Evolutionary conservation across 2,329 filamentous ascomycete species (phyloP).

Genomic region (Xylariales sp.): DNA sequence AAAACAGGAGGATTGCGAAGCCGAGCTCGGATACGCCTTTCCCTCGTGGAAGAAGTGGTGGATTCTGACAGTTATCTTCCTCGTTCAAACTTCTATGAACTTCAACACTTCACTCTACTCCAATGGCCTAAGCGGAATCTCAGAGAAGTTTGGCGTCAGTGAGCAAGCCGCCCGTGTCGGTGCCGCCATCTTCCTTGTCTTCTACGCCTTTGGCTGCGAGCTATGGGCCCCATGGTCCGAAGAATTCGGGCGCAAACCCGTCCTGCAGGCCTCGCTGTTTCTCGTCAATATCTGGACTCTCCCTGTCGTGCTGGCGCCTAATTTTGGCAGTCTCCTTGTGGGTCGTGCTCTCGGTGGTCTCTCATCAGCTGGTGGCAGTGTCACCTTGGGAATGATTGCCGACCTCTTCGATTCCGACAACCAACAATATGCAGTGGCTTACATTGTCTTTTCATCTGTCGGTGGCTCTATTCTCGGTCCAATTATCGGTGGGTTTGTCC

Average conservation of each 20-base stretch:
- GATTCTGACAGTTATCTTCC: slow-evolving; percentile 68
- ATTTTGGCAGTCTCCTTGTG: slow-evolving; percentile 66
- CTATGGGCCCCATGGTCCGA: slow-evolving; percentile 87
- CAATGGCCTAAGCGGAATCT: slow-evolving; percentile 62
- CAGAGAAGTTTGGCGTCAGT: slow-evolving; percentile 63
- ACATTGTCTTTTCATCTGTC: slow-evolving; percentile 75
- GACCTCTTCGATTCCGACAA: slow-evolving; percentile 67
- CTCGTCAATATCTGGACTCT: slow-evolving; percentile 76
- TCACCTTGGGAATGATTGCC: slow-evolving; percentile 71
- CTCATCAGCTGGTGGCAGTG: slow-evolving; percentile 67
- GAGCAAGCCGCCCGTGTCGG: slow-evolving; percentile 66
- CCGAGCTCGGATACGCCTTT: slow-evolving; percentile 61
- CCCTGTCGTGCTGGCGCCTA: slow-evolving; percentile 67
- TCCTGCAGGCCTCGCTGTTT: slow-evolving; percentile 68
- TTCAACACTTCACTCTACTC: slow-evolving; percentile 74
- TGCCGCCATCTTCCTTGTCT: slow-evolving; percentile 72
- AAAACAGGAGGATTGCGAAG: slow-evolving; percentile 51
- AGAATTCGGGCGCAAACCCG: slow-evolving; percentile 72
- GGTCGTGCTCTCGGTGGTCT: slow-evolving; percentile 68
- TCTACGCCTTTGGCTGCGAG: slow-evolving; percentile 83
- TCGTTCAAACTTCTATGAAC: slow-evolving; percentile 74
- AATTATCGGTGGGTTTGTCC: slow-evolving; percentile 73
- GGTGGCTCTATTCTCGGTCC: slow-evolving; percentile 73
- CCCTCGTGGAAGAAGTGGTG: slow-evolving; percentile 64
- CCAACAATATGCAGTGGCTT: slow-evolving; percentile 73